Conservation (phyloP, 352 stramenopile genomes). For the Elongisporangium undulatum region DNA sequence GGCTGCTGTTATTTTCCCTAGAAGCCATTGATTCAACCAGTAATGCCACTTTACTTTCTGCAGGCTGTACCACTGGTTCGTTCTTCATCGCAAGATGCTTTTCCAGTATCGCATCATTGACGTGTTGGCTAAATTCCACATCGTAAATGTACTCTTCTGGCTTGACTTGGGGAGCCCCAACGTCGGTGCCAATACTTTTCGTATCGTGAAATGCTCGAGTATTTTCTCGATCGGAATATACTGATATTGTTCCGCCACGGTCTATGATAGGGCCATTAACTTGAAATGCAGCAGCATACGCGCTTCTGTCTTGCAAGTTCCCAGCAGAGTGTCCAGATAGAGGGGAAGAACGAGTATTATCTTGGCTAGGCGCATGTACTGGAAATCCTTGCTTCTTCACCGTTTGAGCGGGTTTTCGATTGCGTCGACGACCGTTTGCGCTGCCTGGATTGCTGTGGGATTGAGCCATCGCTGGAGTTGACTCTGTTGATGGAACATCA, state of each 20-base stretch:
- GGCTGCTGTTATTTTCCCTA: neutral
- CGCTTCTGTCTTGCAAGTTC: neutral
- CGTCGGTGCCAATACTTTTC: neutral
- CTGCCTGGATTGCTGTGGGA: neutral
- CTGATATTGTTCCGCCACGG: neutral
- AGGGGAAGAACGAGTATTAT: neutral
- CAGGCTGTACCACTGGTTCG: neutral
- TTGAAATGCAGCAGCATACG: neutral
- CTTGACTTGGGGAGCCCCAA: neutral
- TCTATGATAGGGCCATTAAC: neutral
- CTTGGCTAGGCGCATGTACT: neutral
- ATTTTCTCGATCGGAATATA: neutral
- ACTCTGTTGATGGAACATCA: neutral
- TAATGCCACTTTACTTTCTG: neutral
- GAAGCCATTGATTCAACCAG: neutral
- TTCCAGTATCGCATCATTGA: neutral
- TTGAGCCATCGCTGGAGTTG: neutral
- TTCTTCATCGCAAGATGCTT: neutral
- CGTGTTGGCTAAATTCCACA: neutral
- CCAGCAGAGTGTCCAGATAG: neutral
- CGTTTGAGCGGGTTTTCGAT: constrained; percentile 28
- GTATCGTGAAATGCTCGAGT: neutral
- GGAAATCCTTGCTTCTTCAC: constrained; percentile 11
- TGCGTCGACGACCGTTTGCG: constrained; percentile 16
- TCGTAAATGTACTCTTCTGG: neutral